These are phyloP conservation scores for Xerocomus brunneocitrinus DNA, from an alignment of 768 basidiomycete genomes.

Conservation along the genomic window DNA sequence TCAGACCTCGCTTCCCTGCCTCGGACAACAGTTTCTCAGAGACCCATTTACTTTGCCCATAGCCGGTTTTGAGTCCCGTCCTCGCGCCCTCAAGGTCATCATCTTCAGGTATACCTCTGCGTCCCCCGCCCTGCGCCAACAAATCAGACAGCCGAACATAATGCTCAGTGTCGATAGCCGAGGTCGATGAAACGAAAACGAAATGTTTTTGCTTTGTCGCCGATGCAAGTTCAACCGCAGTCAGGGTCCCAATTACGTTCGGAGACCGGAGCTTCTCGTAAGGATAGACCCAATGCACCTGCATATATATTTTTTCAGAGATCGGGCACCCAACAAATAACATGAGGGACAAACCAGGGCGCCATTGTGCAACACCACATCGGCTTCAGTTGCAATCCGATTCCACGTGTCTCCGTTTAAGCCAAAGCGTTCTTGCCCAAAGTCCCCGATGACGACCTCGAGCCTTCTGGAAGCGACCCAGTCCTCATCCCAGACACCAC, in stretches of 20 bases:
- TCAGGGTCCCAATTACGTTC: conserved; percentile 90
- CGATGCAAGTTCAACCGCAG: conserved; percentile 74
- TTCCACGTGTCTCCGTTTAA: conserved; percentile 61
- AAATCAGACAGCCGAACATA: conserved; percentile 86
- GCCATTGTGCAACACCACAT: conserved; percentile 90
- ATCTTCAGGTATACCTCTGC: conserved; percentile 74
- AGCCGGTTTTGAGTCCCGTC: conserved; percentile 75
- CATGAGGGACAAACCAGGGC: conserved; percentile 70
- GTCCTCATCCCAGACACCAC: conserved; percentile 82
- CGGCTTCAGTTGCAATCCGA: conserved; percentile 62
- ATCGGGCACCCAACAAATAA: neutral
- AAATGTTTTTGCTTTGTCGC: conserved; percentile 70
- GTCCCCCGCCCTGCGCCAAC: conserved; percentile 38
- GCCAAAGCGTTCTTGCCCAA: conserved; percentile 73
- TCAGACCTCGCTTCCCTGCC: conserved; percentile 80
- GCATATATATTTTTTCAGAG: conserved; percentile 2
- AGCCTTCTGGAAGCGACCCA: conserved; percentile 70
- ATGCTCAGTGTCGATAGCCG: conserved; percentile 87
- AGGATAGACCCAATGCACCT: conserved; percentile 99
- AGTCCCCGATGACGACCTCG: conserved; percentile 81
- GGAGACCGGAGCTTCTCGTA: conserved; percentile 89
- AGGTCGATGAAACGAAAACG: conserved; percentile 93
- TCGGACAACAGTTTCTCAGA: conserved; percentile 92
- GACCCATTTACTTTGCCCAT: conserved; percentile 99
- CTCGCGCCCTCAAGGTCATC: conserved; percentile 88